Evolutionary conservation across 2,329 filamentous ascomycete genomes (phyloP), one percentile per base, ranked within the genome.

Genomic region (Westerdykella ornata): DNA sequence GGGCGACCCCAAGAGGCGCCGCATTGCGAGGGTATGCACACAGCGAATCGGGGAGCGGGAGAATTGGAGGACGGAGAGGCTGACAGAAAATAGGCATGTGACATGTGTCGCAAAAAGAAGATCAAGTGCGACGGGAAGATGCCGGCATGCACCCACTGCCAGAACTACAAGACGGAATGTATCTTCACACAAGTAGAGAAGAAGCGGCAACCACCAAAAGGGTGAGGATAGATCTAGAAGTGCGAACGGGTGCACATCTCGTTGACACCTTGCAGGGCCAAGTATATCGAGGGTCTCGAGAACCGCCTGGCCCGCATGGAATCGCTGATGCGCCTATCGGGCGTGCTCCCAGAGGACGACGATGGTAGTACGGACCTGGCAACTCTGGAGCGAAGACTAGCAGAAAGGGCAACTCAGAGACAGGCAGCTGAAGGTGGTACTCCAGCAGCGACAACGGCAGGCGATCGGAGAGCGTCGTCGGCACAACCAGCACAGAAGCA

Each of bases 161-260:
- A 85, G 65, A 97, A 96, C 67, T 96, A 96, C 74, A 96, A 96
- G 75, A 96, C 89, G 4, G 88, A 95, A 57, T 98, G 90, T 66
- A 80, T 95, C 54, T 97, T 97, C 63, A 97, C 92, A 1, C 88
- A 95, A 64, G 89, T 97, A 29, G 92, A 98, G 72, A 98, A 98
- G 81, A 98, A 98, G 76, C 80, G 92, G 44, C 92, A 85, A 66
- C 90, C 92, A 39, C 92, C 90, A 1, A 98, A 97, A 74, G 90
- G 92, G 88, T 94, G 44, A 14, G 45, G 14, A n/a, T 15, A 13
- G 76, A 11, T 5, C 17, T n/a, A 29, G 6, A 16, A 32, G 14
- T 28, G 4, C 20, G 19, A 14, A 28, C 18, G 15, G 46, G 52
- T 22, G 60, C 34, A 64, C 44, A 5, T n/a, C 13, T 18, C 17